Base-by-base conservation (phyloP, 148 eudicot species). In the Hydrangea macrophylla region DNA sequence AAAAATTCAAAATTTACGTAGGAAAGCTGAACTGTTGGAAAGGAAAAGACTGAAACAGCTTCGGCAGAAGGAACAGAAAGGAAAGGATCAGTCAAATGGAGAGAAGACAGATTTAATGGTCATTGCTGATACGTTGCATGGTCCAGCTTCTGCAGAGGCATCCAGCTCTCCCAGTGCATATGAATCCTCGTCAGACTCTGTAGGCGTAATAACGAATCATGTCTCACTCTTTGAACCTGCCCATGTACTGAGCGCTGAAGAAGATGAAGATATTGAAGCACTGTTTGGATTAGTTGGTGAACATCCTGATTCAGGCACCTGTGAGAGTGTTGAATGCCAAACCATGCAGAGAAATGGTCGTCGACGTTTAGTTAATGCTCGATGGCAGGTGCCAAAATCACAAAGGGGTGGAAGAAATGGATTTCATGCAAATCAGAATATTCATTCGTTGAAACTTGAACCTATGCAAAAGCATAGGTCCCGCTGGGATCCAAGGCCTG, bases 1-100 rank as follows among this genome's bases (percentile, higher is more conserved):
- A 55, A 44, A 63, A 26, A n/a, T n/a, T 44, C 18, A 26, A 35
- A 53, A 51, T 54, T 62, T 60, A 54, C 22, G n/a, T 68, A 92
- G 96, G 86, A 90, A 81, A 84, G 88, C 90, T 69, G 84, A 76
- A 65, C 66, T 81, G 51, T 54, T 84, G 78, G 98, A 88, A 64
- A 87, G 76, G 85, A 87, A 87, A 79, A 78, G 83, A 67, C 84
- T 44, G 72, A 92, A 79, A 84, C 90, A 90, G 75, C 88, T 92
- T 60, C 71, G 96, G 67, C 98, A 85, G 76, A 92, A 84, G 75
- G 89, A 92, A 77, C 97, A 85, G 67, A 85, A 79, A 76, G 81
- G 71, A 65, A 92, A 77, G 75, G 84, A 80, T 62, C 86, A 70
- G 73, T 71, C 80, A 44, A 69, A 64, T 65, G 81, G 58, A 20